A percentile compares a stretch with the other conserved stretches of the same genome.
Conservation (phyloP, 139 green algal genomes). For the Chlorella sp. region DNA sequence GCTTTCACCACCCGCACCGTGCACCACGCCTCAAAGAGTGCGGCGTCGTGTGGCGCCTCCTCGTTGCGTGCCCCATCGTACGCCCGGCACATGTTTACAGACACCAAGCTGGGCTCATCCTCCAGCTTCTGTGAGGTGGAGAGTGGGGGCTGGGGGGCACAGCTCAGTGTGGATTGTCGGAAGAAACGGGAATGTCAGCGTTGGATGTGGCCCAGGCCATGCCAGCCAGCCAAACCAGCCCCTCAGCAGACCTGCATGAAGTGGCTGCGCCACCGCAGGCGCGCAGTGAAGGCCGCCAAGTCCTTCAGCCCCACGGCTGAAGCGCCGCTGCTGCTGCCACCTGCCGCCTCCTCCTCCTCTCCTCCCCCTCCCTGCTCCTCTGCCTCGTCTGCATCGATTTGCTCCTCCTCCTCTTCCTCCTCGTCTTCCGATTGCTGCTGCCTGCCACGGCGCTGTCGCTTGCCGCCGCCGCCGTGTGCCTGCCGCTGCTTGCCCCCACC, state of each 20-base stretch:
- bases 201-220: too few species aligned
- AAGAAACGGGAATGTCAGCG: too few species aligned
- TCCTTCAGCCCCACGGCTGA: not conserved
- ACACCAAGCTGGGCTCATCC: constrained; percentile 1
- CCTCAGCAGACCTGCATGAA: constrained; percentile 12
- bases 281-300: constrained; percentile 6
- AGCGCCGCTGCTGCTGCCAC: not conserved
- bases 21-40: not conserved
- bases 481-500: not conserved
- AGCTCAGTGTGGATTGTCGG: not conserved
- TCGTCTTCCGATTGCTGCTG: not conserved
- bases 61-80: constrained; percentile 10
- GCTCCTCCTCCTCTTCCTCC: not conserved
- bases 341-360: not conserved
- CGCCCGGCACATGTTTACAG: not conserved
- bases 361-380: not conserved
- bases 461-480: not conserved
- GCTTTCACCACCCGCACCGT: not conserved
- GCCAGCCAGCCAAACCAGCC: too few species aligned
- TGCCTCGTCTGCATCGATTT: not conserved
- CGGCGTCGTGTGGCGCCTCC: not conserved
- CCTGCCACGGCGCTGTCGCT: not conserved
- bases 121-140: constrained; percentile 2
- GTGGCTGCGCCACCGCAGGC: constrained; percentile 14
- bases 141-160: too few species aligned